These are phyloP conservation scores for Yarrowia porcina DNA, from an alignment of 805 yeast species.

Conservation along the genomic window DNA sequence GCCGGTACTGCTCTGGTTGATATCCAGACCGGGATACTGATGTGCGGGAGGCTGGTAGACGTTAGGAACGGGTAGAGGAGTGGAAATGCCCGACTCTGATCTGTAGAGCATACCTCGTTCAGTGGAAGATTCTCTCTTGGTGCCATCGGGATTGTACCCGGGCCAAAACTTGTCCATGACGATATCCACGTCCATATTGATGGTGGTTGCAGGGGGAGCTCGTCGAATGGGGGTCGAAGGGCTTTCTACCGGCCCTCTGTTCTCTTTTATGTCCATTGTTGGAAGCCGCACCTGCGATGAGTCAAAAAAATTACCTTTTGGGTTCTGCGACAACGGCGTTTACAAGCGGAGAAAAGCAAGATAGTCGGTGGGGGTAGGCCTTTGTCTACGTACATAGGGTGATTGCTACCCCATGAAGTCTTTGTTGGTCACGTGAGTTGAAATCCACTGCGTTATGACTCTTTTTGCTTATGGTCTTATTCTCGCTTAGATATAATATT, in stretches of 20 bases:
- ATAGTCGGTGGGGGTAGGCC: not conserved
- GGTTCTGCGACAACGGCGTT: constrained; percentile 17
- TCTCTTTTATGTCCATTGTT: constrained; percentile 16
- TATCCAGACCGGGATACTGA: constrained; percentile 57
- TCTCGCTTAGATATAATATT: not conserved
- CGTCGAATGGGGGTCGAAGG: constrained; percentile 5
- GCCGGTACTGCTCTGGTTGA: constrained; percentile 58
- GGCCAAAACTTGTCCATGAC: constrained; percentile 26
- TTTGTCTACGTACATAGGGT: not conserved
- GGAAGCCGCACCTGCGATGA: constrained; percentile 18
- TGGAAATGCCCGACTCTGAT: constrained; percentile 32
- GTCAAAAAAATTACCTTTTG: constrained; percentile 18
- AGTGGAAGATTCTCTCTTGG: constrained; percentile 8
- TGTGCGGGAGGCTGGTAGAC: constrained; percentile 33
- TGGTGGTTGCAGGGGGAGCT: not conserved
- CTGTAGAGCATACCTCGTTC: constrained; percentile 28
- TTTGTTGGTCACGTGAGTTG: not conserved
- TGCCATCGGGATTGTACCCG: constrained; percentile 25
- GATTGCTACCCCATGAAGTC: not conserved
- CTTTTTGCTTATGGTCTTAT: no score
- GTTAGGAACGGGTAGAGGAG: constrained; percentile 36
- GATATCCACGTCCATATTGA: constrained; percentile 15
- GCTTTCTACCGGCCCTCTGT: not conserved
- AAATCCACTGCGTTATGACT: no score
- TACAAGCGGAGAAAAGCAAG: constrained; percentile 17